These are phyloP conservation scores for Euphrasia arctica DNA, from an alignment of 305 asterid species.

Conservation along the genomic window DNA sequence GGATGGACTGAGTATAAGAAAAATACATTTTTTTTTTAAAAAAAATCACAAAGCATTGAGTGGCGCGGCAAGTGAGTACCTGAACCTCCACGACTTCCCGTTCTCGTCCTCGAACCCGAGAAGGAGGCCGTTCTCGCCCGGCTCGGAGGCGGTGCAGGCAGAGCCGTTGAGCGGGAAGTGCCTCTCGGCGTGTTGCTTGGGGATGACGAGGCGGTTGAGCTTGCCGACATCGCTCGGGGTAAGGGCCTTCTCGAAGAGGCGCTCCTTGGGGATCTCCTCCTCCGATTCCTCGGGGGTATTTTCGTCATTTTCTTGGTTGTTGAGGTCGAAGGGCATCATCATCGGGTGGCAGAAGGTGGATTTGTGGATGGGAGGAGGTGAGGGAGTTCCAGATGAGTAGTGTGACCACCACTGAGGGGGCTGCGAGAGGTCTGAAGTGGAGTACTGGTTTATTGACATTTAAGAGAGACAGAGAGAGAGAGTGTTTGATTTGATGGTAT, in stretches of 20 bases:
- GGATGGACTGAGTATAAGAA: no score
- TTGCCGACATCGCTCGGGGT: conserved; percentile 69
- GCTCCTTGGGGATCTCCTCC: conserved; percentile 29
- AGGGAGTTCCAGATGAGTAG: background rate
- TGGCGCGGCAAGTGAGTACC: conserved; percentile 22
- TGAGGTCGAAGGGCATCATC: conserved; percentile 28
- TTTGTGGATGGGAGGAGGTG: no score
- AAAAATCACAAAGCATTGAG: no score
- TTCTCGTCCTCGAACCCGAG: conserved; percentile 48
- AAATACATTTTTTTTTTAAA: no score
- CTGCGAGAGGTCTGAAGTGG: conserved; percentile 30
- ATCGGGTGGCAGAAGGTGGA: conserved; percentile 6
- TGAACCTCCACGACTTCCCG: conserved; percentile 51
- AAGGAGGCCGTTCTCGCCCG: conserved; percentile 41
- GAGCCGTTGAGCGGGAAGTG: conserved; percentile 39
- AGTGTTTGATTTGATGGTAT: conserved; percentile 17
- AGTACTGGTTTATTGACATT: conserved; percentile 39
- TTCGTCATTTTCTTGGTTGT: conserved; percentile 20
- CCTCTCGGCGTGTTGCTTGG: conserved; percentile 59
- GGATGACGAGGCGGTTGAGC: conserved; percentile 62
- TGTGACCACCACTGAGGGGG: conserved; percentile 37
- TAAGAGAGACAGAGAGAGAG: conserved; percentile 4
- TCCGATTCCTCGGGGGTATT: background rate
- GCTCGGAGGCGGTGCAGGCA: conserved; percentile 10
- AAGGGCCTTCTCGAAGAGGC: conserved; percentile 49